Conservation (phyloP, 78 protist genomes). For the Cavenderia fasciculata region DNA sequence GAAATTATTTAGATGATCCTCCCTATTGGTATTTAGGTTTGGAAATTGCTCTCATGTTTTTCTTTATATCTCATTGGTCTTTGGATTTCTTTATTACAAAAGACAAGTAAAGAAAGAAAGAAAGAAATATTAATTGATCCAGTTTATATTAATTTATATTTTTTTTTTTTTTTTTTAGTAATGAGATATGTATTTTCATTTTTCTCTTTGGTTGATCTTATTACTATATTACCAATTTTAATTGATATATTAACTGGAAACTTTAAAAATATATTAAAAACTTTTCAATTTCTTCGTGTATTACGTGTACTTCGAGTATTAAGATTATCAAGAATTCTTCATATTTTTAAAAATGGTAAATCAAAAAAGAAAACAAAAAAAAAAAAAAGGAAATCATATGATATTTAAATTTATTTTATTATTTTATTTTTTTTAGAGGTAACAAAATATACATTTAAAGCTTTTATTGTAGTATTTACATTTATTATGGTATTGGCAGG, state of each 20-base stretch:
- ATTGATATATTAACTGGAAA: slow-evolving; percentile 56
- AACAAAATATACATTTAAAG: slow-evolving; percentile 72
- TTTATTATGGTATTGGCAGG: slow-evolving; percentile 75
- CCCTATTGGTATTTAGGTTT: neutral
- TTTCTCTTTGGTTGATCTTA: slow-evolving; percentile 58
- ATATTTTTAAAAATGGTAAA: slow-evolving; percentile 70
- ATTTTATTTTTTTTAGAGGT: slow-evolving; percentile 62
- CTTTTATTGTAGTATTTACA: slow-evolving; percentile 76
- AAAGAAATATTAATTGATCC: too few species aligned
- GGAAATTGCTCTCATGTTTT: slow-evolving; percentile 11
- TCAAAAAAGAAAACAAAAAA: neutral
- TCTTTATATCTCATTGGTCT: slow-evolving; percentile 47
- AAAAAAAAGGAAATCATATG: neutral
- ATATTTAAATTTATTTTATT: neutral
- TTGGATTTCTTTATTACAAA: slow-evolving; percentile 57
- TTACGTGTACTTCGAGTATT: slow-evolving; percentile 54
- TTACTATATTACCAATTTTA: slow-evolving; percentile 50
- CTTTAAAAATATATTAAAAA: slow-evolving; percentile 2
- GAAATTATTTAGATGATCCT: slow-evolving; percentile 31
- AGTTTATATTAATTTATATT: too few species aligned
- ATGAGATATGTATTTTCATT: slow-evolving; percentile 70
- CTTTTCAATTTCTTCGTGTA: slow-evolving; percentile 68
- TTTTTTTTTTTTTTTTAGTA: neutral
- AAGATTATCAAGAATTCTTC: slow-evolving; percentile 65
- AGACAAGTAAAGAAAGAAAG: slow-evolving; percentile 74